Conservation (phyloP, 2,329 filamentous ascomycete species). For the Alternaria alternata region DNA sequence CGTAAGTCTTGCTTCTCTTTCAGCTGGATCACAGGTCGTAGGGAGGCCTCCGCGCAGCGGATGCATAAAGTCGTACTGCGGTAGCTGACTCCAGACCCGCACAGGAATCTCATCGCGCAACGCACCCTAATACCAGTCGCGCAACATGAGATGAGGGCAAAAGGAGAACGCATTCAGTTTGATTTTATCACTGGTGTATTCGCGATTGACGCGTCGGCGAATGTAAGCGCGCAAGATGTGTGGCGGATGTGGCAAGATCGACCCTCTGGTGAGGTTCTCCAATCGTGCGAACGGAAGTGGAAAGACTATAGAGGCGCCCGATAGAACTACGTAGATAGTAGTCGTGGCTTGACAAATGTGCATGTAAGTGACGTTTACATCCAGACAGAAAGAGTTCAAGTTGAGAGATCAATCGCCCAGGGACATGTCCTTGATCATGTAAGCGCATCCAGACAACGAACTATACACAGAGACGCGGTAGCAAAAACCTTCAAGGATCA, state of each 20-base stretch:
- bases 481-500: too few species aligned
- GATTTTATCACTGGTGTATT: not conserved
- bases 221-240: not conserved
- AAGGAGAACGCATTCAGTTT: not conserved
- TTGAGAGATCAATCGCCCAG: too few species aligned
- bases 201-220: not conserved
- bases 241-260: not conserved
- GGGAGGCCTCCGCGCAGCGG: too few species aligned
- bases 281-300: not conserved
- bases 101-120: slow-evolving; percentile 47
- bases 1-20: slow-evolving; percentile 20
- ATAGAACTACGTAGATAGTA: not conserved
- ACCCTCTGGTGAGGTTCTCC: not conserved
- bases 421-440: too few species aligned
- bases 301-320: not conserved
- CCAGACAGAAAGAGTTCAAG: too few species aligned
- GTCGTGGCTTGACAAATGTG: too few species aligned
- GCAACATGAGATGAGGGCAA: not conserved
- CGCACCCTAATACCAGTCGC: slow-evolving; percentile 43
- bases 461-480: too few species aligned
- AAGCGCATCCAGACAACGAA: too few species aligned
- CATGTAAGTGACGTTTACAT: too few species aligned
- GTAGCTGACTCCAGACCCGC: slow-evolving; percentile 41
- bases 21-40: not conserved
- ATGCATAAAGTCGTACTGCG: not conserved